Conservation (phyloP, 768 basidiomycete species). For the Lactarius vividus region DNA sequence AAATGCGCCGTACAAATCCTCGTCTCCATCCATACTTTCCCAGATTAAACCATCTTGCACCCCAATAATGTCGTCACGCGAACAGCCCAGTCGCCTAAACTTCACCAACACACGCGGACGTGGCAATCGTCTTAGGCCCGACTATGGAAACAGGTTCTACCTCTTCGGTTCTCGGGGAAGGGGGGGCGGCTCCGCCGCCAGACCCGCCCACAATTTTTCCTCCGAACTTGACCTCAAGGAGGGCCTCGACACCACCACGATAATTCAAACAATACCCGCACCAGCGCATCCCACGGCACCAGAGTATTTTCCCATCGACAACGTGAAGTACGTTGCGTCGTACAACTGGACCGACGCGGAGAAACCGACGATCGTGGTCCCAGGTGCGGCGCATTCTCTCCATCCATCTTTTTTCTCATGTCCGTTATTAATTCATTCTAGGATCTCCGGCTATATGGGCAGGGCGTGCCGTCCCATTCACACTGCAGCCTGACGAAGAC, state of each 20-base stretch:
- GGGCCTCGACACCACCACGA: constrained; percentile 7
- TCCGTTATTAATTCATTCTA: constrained; percentile 33
- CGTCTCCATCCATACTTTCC: too few relatives aligned
- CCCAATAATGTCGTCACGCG: background rate
- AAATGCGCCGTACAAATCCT: too few relatives aligned
- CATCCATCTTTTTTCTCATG: too few relatives aligned
- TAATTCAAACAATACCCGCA: constrained; percentile 6
- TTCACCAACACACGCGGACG: background rate
- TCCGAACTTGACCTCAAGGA: constrained; percentile 12
- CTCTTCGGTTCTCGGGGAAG: background rate
- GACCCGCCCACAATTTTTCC: background rate
- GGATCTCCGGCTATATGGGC: constrained; percentile 64
- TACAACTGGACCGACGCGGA: constrained; percentile 33
- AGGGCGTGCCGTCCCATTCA: constrained; percentile 46
- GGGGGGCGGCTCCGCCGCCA: background rate
- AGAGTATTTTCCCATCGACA: constrained; percentile 14
- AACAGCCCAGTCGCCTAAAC: background rate
- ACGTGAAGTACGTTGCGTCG: constrained; percentile 33
- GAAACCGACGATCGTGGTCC: constrained; percentile 34
- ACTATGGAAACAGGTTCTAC: constrained; percentile 11
- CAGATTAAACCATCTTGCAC: too few relatives aligned
- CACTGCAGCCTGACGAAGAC: constrained; percentile 54
- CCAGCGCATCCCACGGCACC: background rate
- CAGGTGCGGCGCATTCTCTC: constrained; percentile 27
- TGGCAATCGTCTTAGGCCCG: background rate